phyloP scores from a whole-genome alignment of 176 grass and related monocot species.

The Neostapfia colusana region DNA sequence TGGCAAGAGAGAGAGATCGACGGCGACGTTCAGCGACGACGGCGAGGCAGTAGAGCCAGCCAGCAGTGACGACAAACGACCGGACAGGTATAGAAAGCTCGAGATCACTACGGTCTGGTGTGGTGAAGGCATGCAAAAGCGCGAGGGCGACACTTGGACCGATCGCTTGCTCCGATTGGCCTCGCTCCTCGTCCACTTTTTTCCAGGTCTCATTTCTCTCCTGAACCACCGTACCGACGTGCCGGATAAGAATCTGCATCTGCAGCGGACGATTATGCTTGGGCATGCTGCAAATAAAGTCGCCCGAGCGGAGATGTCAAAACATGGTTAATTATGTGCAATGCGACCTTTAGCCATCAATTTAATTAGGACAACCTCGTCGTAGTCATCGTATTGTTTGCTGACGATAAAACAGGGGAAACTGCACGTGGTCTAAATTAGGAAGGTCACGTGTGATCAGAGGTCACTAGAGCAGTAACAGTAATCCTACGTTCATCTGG shows the following conservation, averaged over 20 bases:
- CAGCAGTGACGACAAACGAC: background rate
- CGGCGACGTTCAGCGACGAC: slow-evolving; percentile 16
- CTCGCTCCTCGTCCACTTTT: background rate
- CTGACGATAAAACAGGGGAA: background rate
- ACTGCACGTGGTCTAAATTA: background rate
- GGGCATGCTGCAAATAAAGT: too few relatives aligned
- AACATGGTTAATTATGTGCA: too few relatives aligned
- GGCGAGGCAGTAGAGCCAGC: background rate
- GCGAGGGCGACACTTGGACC: slow-evolving; percentile 1
- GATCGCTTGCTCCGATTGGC: background rate
- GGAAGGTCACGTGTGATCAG: background rate
- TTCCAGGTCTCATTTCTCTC: background rate
- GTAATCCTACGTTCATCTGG: background rate
- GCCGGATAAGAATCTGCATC: too few relatives aligned
- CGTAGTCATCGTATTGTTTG: background rate
- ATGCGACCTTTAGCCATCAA: too few relatives aligned
- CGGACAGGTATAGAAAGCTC: slow-evolving; percentile 1
- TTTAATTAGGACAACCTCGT: too few relatives aligned
- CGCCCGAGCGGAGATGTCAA: too few relatives aligned
- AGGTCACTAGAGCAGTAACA: background rate
- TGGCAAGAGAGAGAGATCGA: background rate
- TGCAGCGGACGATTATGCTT: too few relatives aligned
- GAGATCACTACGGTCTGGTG: background rate
- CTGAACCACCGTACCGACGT: too few relatives aligned
- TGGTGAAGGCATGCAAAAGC: background rate